Percentiles rank a stretch among this genome's conserved stretches.
Conservation (phyloP, 805 yeast species). For the Saccharomyces mikatae region DNA sequence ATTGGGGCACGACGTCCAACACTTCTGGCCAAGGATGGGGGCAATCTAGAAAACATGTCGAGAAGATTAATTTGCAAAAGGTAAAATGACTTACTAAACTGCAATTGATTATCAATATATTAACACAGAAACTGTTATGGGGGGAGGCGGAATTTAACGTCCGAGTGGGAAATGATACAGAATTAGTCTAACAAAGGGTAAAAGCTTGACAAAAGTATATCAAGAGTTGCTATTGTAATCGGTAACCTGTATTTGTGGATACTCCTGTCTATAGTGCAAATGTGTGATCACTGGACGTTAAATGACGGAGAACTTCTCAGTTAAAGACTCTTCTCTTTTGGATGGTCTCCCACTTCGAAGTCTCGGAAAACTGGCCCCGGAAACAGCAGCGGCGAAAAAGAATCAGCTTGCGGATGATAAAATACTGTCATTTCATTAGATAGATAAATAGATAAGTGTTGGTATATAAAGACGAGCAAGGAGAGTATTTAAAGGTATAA, state of each 20-base stretch:
- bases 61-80: neutral
- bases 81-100: neutral
- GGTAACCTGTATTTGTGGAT: neutral
- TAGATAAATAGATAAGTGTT: neutral
- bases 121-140: neutral
- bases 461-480: neutral
- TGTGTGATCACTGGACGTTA: neutral
- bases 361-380: neutral
- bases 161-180: neutral
- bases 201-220: neutral
- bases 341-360: neutral
- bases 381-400: neutral
- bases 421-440: neutral
- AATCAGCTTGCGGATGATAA: neutral
- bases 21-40: slow-evolving; percentile 9
- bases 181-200: neutral
- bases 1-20: slow-evolving; percentile 3
- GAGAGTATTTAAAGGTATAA: neutral
- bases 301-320: neutral
- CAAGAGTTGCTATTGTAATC: neutral
- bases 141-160: neutral
- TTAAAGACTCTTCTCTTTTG: neutral
- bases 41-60: slow-evolving; percentile 10
- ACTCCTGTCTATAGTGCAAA: neutral
- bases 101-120: neutral